phyloP scores from a whole-genome alignment of 495 filamentous ascomycete species.

The Tuber aestivum region DNA sequence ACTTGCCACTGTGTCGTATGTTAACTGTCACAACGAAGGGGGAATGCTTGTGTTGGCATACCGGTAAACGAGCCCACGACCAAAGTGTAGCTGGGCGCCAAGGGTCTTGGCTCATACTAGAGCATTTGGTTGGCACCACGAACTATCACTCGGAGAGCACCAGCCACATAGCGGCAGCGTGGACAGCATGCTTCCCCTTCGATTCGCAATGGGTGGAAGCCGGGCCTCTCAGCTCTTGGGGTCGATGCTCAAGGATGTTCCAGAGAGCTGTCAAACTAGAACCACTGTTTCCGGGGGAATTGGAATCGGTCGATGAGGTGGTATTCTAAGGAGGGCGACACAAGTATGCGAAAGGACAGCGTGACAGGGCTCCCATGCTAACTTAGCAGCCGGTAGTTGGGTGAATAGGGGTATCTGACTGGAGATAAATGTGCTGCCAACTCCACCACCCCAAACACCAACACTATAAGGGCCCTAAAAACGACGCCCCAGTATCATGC shows the following conservation, averaged over 20 bases:
- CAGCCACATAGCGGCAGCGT: not conserved
- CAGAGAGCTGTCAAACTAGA: not conserved
- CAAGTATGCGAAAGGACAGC: not conserved
- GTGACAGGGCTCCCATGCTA: not conserved
- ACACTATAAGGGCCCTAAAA: not conserved
- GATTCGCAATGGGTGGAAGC: not conserved
- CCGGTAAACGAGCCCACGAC: not conserved
- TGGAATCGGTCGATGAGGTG: not conserved
- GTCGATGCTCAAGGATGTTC: not conserved
- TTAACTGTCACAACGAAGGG: not conserved
- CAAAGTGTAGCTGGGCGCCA: not conserved
- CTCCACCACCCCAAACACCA: not conserved
- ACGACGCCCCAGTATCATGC: not conserved
- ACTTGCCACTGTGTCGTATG: not conserved
- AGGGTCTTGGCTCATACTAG: not conserved
- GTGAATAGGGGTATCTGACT: not conserved
- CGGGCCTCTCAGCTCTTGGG: not conserved
- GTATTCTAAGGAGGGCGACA: not conserved
- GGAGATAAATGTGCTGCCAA: not conserved
- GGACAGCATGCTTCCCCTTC: not conserved
- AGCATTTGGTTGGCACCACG: not conserved
- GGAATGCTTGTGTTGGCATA: not conserved
- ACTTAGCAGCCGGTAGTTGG: not conserved
- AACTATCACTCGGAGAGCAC: not conserved
- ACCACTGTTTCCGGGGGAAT: not conserved